Percentiles rank a stretch among this genome's conserved stretches.
These are phyloP conservation scores for slime mould (Dictyostelium discoideum) DNA, from an alignment of 78 protist genomes.

Conservation along the genomic window DNA sequence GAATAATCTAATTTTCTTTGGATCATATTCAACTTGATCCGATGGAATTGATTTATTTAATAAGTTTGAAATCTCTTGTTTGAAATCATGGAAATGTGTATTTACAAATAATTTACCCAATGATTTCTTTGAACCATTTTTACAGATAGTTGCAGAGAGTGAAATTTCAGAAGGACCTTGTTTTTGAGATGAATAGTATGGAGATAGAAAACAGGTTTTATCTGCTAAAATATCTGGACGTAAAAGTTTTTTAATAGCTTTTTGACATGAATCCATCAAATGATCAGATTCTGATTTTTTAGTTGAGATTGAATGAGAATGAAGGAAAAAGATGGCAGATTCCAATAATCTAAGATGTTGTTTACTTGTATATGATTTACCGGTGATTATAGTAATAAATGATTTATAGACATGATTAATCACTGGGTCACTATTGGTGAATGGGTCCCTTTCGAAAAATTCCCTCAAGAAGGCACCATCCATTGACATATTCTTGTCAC, in stretches of 20 bases:
- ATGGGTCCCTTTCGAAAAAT: neutral
- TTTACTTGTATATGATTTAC: neutral
- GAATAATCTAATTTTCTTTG: neutral
- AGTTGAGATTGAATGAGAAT: neutral
- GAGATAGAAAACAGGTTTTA: neutral
- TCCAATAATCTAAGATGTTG: neutral
- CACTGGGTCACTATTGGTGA: neutral
- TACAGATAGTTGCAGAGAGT: neutral
- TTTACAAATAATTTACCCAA: slow-evolving; percentile 6
- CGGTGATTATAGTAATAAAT: neutral
- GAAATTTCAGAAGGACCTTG: neutral
- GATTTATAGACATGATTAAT: neutral
- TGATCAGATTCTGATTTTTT: neutral
- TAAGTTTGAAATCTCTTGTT: neutral
- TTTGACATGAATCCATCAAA: neutral
- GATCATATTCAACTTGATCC: neutral
- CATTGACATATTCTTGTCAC: neutral
- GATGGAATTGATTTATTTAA: neutral
- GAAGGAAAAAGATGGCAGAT: neutral
- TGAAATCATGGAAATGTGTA: slow-evolving; percentile 4
- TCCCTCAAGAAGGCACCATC: neutral
- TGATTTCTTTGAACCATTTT: slow-evolving; percentile 16
- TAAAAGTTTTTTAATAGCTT: neutral
- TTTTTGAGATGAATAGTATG: neutral
- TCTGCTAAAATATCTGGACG: neutral